phyloP scores from a whole-genome alignment of 2,329 filamentous ascomycete species.

The Alternaria alternata region DNA sequence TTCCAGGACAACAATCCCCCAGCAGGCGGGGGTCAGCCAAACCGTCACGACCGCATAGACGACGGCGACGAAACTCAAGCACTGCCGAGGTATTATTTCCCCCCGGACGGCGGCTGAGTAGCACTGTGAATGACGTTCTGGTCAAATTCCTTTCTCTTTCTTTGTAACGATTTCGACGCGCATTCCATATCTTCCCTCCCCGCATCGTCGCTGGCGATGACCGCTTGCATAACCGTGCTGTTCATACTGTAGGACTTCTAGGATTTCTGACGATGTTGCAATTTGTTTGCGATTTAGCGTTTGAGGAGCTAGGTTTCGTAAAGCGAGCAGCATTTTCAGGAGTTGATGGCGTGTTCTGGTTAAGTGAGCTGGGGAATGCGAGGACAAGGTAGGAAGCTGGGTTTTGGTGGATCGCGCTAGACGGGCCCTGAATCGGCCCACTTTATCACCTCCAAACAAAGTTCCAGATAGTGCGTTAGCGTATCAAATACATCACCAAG shows the following conservation, averaged over 20 bases:
- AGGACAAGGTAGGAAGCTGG: not conserved
- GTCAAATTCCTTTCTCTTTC: not conserved
- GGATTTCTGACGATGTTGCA: not conserved
- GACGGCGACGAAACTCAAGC: not conserved
- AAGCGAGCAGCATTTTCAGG: not conserved
- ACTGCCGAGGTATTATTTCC: not conserved
- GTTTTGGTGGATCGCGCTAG: not conserved
- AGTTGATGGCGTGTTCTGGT: not conserved
- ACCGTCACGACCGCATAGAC: not conserved
- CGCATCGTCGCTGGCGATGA: not conserved
- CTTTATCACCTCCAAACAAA: not conserved
- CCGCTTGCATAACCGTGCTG: not conserved
- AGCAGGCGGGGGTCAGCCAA: not conserved
- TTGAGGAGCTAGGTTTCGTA: not conserved
- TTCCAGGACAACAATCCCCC: not conserved
- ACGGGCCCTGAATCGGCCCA: not conserved
- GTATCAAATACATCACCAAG: not conserved
- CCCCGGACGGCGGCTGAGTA: not conserved
- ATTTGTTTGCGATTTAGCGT: not conserved
- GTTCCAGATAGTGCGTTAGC: not conserved
- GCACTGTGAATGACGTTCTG: not conserved
- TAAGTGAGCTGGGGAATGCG: not conserved
- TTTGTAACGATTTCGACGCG: not conserved
- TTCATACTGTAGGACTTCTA: not conserved
- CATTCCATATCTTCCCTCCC: not conserved